These are phyloP conservation scores for Xylariaceae sp. DNA, from an alignment of 2,329 filamentous ascomycete species.

Conservation along the genomic window DNA sequence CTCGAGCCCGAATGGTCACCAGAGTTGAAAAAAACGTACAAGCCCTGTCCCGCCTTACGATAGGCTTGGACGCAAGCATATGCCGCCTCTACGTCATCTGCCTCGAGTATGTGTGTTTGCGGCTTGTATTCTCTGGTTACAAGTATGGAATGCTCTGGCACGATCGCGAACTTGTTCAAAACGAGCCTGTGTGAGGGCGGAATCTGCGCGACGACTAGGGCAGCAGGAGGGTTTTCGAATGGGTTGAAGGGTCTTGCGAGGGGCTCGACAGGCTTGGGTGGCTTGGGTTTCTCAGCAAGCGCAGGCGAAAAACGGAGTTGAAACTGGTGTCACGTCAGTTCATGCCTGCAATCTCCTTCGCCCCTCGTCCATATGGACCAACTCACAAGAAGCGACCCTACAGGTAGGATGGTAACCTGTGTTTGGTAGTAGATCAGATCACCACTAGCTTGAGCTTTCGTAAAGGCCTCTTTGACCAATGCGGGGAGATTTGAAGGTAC, in stretches of 20 bases:
- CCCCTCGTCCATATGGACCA: neutral
- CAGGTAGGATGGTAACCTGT: conserved; percentile 43
- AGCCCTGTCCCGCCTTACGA: conserved; percentile 29
- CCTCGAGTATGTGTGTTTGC: conserved; percentile 60
- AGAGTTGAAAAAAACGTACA: conserved; percentile 67
- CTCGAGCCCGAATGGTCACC: conserved; percentile 64
- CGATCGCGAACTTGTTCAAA: conserved; percentile 70
- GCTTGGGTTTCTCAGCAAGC: conserved; percentile 61
- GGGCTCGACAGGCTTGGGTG: conserved; percentile 34
- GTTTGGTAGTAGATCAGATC: conserved; percentile 52
- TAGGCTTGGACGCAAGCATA: conserved; percentile 58
- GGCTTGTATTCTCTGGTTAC: conserved; percentile 57
- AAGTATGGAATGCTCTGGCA: conserved; percentile 66
- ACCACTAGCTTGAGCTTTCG: conserved; percentile 40
- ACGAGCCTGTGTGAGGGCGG: conserved; percentile 56
- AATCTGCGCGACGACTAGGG: conserved; percentile 50
- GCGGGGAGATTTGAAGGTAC: conserved; percentile 44
- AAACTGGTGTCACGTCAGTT: conserved; percentile 44
- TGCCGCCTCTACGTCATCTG: conserved; percentile 54
- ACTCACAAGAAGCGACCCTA: conserved; percentile 26
- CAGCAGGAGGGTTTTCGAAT: conserved; percentile 54
- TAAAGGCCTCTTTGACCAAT: conserved; percentile 46
- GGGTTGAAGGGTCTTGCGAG: conserved; percentile 49
- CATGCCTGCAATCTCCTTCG: neutral
- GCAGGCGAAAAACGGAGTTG: conserved; percentile 67